Evolutionary conservation across 495 filamentous ascomycete genomes (phyloP).

Genomic region (Xylona heveae): DNA sequence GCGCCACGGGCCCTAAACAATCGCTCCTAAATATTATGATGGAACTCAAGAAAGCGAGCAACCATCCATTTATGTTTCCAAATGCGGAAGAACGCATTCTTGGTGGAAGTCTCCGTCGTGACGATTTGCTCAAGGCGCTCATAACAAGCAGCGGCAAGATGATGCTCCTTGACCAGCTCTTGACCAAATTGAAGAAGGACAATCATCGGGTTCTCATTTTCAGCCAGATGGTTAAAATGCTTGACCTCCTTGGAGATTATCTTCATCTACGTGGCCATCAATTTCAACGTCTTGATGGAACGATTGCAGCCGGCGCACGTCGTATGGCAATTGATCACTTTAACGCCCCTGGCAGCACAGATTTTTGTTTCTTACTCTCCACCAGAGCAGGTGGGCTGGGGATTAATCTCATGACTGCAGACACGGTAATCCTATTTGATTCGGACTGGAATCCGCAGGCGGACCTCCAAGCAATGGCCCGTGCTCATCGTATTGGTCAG

Average conservation of each 20-base stretch:
- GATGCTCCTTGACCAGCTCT: constrained; percentile 88
- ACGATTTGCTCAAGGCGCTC: constrained; percentile 72
- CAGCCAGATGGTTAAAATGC: constrained; percentile 98
- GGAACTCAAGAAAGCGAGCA: constrained; percentile 97
- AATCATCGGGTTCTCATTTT: constrained; percentile 94
- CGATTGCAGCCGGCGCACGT: constrained; percentile 64
- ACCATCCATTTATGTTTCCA: constrained; percentile 94
- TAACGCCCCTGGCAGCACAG: constrained; percentile 79
- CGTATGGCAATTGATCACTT: constrained; percentile 93
- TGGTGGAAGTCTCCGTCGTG: constrained; percentile 49
- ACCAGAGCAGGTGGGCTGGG: constrained; percentile 90
- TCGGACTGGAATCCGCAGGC: constrained; percentile 99
- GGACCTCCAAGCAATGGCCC: constrained; percentile 94
- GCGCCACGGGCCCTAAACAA: constrained; percentile 70
- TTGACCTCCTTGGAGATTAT: constrained; percentile 89
- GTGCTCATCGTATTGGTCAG: constrained; percentile 93
- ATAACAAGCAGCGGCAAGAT: constrained; percentile 97
- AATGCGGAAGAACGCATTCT: constrained; percentile 78
- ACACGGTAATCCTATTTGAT: constrained; percentile 95
- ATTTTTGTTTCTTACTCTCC: constrained; percentile 92
- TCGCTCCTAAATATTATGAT: constrained; percentile 98
- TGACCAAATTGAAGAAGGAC: constrained; percentile 77
- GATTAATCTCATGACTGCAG: constrained; percentile 97
- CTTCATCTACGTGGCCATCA: constrained; percentile 71
- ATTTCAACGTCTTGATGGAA: constrained; percentile 88